Conservation (phyloP, 345 rosid species). For the Isatis tinctoria region DNA sequence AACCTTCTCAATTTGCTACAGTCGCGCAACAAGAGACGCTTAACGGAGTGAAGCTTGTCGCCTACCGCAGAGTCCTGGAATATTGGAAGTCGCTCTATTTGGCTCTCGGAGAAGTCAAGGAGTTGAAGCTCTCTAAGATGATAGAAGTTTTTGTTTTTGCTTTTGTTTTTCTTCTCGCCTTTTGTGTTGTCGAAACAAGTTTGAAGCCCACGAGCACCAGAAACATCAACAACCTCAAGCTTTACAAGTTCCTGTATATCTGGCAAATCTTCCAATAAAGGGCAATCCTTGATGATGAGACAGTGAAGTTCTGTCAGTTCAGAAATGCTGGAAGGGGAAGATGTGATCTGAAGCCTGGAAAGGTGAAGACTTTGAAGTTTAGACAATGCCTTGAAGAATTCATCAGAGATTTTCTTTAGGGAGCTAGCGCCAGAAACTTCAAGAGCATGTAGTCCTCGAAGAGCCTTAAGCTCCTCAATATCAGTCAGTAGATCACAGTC, state of each 20-base stretch:
- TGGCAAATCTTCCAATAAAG: conserved; percentile 37
- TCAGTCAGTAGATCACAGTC: conserved; percentile 37
- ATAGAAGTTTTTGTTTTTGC: conserved; percentile 34
- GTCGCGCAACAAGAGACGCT: conserved; percentile 21
- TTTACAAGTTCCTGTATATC: conserved; percentile 18
- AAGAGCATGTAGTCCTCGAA: conserved; percentile 36
- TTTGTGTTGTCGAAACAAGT: conserved; percentile 24
- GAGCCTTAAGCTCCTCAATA: conserved; percentile 16
- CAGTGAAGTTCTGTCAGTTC: conserved; percentile 32
- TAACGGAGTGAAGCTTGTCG: conserved; percentile 6
- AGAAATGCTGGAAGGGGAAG: conserved; percentile 35
- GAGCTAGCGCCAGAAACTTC: conserved; percentile 56
- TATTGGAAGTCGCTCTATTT: conserved; percentile 39
- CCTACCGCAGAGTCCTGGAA: conserved; percentile 17
- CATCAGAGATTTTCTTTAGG: conserved; percentile 23
- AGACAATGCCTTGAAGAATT: conserved; percentile 24
- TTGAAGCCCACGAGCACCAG: conserved; percentile 35
- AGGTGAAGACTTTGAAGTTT: conserved; percentile 51
- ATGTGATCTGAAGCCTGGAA: conserved; percentile 32
- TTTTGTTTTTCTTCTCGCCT: conserved; percentile 15
- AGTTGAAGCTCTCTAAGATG: conserved; percentile 36
- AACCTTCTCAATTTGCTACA: conserved; percentile 24
- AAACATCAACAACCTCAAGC: conserved; percentile 54
- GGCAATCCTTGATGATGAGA: conserved; percentile 43
- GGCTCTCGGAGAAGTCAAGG: conserved; percentile 47